These are phyloP conservation scores for Rosa hybrid DNA, from an alignment of 331 rosid genomes.

Conservation along the genomic window DNA sequence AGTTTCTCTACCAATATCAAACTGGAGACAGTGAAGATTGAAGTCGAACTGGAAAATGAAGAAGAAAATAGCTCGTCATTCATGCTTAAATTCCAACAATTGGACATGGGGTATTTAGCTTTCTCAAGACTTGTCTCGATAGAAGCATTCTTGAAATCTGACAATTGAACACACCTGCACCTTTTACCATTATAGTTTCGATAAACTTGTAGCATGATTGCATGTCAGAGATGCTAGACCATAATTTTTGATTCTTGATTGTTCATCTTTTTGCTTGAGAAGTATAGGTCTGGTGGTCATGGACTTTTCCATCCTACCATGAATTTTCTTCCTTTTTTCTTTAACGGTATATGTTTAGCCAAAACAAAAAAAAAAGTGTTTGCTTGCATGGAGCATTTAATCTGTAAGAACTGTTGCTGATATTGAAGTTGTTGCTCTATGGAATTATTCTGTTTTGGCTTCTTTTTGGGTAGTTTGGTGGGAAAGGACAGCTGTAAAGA, in stretches of 20 bases:
- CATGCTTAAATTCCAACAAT: conserved; percentile 47
- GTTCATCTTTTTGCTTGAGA: background rate
- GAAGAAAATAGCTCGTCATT: conserved; percentile 52
- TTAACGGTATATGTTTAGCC: background rate
- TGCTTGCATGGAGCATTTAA: background rate
- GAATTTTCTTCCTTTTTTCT: background rate
- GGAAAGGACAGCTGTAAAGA: background rate
- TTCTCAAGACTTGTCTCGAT: background rate
- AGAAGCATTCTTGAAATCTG: background rate
- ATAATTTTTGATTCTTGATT: background rate
- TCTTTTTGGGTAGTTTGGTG: background rate
- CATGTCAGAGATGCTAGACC: background rate
- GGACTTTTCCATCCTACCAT: background rate
- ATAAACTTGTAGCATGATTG: background rate
- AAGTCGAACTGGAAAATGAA: conserved; percentile 63
- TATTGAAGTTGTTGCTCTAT: background rate
- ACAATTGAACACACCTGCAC: background rate
- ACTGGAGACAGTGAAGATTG: conserved; percentile 49
- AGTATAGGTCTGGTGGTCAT: background rate
- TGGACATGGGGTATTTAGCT: conserved; percentile 52
- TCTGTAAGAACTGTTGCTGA: background rate
- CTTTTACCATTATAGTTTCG: background rate
- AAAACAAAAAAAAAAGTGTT: background rate
- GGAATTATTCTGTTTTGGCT: background rate
- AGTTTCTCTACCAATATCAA: conserved; percentile 47